Percentiles rank a stretch among this genome's conserved stretches.
Conservation (phyloP, 768 basidiomycete genomes). For the Asterophora lycoperdoides region DNA sequence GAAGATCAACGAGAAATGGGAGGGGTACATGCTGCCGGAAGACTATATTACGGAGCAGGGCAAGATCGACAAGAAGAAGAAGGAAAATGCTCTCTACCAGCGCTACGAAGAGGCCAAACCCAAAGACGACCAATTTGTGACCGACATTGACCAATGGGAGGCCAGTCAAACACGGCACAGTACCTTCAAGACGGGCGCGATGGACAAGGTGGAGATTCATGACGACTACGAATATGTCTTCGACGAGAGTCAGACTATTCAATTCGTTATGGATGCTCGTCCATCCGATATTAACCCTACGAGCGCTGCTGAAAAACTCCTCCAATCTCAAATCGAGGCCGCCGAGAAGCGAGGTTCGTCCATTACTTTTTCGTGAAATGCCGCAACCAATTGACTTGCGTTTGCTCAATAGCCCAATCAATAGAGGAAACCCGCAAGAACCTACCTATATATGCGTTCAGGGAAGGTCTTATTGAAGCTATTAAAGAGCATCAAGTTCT, state of each 20-base stretch:
- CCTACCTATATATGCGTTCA: slow-evolving; percentile 86
- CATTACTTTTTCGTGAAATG: background rate
- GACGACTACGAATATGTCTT: slow-evolving; percentile 97
- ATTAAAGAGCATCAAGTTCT: slow-evolving; percentile 91
- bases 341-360: slow-evolving; percentile 82
- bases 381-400: background rate
- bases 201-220: slow-evolving; percentile 80
- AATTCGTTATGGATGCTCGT: slow-evolving; percentile 85
- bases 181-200: slow-evolving; percentile 84
- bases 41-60: slow-evolving; percentile 99
- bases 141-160: slow-evolving; percentile 98
- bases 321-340: slow-evolving; percentile 86
- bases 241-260: slow-evolving; percentile 95
- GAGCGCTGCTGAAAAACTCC: slow-evolving; percentile 78
- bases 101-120: slow-evolving; percentile 93
- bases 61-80: slow-evolving; percentile 96
- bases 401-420: slow-evolving; percentile 53
- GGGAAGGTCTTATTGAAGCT: slow-evolving; percentile 83
- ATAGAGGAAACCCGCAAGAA: slow-evolving; percentile 95
- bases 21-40: slow-evolving; percentile 95
- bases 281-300: slow-evolving; percentile 60
- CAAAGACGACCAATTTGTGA: slow-evolving; percentile 91
- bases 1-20: slow-evolving; percentile 91
- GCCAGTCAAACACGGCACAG: slow-evolving; percentile 85
- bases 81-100: slow-evolving; percentile 85